A percentile compares a stretch with the other conserved stretches of the same genome.
Conservation (phyloP, 176 grass and related monocot species). For the Triticum urartu region DNA sequence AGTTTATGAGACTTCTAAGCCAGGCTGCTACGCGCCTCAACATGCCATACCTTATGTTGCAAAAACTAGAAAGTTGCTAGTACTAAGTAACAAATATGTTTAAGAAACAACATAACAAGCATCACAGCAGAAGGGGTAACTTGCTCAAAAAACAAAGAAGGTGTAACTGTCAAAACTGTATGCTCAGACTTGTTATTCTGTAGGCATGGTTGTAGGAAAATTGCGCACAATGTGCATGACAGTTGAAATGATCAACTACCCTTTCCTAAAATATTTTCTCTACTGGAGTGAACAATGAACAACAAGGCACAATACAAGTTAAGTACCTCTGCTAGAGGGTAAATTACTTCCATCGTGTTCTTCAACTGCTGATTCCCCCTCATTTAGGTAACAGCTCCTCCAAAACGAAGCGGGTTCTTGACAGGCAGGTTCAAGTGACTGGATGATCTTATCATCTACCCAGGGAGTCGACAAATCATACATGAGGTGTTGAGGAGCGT, state of each 20-base stretch:
- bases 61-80: conserved; percentile 18
- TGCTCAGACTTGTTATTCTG: conserved; percentile 26
- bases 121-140: not conserved
- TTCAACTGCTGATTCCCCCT: conserved; percentile 21
- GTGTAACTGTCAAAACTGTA: conserved; percentile 20
- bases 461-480: conserved; percentile 1
- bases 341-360: conserved; percentile 28
- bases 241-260: conserved; percentile 28
- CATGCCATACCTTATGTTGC: not conserved
- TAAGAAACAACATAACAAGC: conserved; percentile 8
- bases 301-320: conserved; percentile 23
- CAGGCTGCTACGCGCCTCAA: not conserved
- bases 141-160: not conserved
- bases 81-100: not conserved
- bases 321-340: conserved; percentile 49
- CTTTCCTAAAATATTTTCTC: conserved; percentile 28
- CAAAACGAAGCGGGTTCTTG: conserved; percentile 12
- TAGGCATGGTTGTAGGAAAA: conserved; percentile 24
- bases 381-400: conserved; percentile 25
- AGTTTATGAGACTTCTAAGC: conserved; percentile 13
- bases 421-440: not conserved
- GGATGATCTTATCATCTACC: not conserved
- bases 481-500: conserved; percentile 5
- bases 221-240: conserved; percentile 25
- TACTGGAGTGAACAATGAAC: conserved; percentile 29